Evolutionary conservation across 225 moss, liverwort and hornwort genomes (phyloP).

Genomic region (Asterella californica): DNA sequence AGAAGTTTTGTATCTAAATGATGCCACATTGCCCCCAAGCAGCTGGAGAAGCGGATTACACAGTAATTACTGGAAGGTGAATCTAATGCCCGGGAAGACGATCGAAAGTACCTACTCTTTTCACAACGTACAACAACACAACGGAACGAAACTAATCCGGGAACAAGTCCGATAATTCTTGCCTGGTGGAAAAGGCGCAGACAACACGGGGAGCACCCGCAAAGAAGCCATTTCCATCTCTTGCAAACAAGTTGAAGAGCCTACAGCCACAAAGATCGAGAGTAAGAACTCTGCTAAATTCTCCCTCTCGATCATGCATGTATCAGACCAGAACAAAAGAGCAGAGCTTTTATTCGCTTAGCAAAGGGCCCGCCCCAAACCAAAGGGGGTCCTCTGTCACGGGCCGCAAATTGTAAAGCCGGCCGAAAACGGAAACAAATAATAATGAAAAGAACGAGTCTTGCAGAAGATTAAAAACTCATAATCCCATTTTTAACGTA

Average conservation of each 20-base stretch:
- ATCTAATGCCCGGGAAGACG: not conserved
- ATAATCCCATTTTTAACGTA: no score
- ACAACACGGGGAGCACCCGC: not conserved
- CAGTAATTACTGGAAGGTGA: not conserved
- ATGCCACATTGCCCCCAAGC: not conserved
- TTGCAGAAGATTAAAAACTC: no score
- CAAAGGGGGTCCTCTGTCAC: no score
- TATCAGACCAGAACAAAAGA: no score
- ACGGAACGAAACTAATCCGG: not conserved
- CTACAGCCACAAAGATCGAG: not conserved
- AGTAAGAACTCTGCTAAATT: not conserved
- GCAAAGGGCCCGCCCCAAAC: not conserved
- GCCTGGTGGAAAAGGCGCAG: not conserved
- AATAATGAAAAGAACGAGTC: no score
- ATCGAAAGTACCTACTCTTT: not conserved
- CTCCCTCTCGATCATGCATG: no score
- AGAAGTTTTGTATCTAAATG: not conserved
- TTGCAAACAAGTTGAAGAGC: not conserved
- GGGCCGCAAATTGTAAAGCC: no score
- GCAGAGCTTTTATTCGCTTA: no score
- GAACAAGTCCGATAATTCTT: not conserved
- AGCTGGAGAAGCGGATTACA: not conserved
- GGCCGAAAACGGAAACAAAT: no score
- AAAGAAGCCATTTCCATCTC: conserved; percentile 12
- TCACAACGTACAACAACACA: no score